Percentiles rank a stretch among this genome's conserved stretches.
Evolutionary conservation across 768 basidiomycete species (phyloP).

Genomic region (Amanita polypyramis): DNA sequence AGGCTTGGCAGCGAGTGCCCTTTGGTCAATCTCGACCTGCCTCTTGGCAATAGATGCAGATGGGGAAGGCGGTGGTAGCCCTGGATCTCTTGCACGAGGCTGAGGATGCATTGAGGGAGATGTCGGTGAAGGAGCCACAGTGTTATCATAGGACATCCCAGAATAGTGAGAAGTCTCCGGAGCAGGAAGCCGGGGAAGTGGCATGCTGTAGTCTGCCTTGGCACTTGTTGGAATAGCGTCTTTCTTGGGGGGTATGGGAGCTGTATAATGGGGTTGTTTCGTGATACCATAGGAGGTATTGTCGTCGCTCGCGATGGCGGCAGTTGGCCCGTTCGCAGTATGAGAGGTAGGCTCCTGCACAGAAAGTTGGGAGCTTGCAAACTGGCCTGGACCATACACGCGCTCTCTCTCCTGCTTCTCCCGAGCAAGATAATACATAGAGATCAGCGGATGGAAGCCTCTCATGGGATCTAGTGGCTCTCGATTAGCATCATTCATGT

Average conservation of each 20-base stretch:
- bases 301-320: conserved; percentile 1
- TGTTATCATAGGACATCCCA: conserved; percentile 67
- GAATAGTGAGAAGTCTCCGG: conserved; percentile 78
- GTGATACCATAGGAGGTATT: conserved; percentile 7
- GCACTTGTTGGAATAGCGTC: conserved; percentile 17
- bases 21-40: conserved; percentile 19
- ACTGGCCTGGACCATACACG: conserved; percentile 89
- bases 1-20: conserved; percentile 15
- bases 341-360: conserved; percentile 20
- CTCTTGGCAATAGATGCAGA: conserved; percentile 17
- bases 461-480: conserved; percentile 72
- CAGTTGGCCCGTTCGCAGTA: conserved; percentile 6
- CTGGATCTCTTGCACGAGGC: conserved; percentile 59
- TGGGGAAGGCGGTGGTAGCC: conserved; percentile 35
- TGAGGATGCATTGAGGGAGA: conserved; percentile 44
- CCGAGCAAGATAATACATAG: conserved; percentile 92
- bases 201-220: conserved; percentile 72
- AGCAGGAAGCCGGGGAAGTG: conserved; percentile 68
- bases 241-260: conserved; percentile 18
- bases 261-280: conserved; percentile 18
- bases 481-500: conserved; percentile 34
- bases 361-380: conserved; percentile 85
- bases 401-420: conserved; percentile 94
- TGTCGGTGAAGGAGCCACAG: conserved; percentile 49
- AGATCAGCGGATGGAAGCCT: conserved; percentile 91